Conservation (phyloP, 805 yeast species). For the Torulaspora delbrueckii region DNA sequence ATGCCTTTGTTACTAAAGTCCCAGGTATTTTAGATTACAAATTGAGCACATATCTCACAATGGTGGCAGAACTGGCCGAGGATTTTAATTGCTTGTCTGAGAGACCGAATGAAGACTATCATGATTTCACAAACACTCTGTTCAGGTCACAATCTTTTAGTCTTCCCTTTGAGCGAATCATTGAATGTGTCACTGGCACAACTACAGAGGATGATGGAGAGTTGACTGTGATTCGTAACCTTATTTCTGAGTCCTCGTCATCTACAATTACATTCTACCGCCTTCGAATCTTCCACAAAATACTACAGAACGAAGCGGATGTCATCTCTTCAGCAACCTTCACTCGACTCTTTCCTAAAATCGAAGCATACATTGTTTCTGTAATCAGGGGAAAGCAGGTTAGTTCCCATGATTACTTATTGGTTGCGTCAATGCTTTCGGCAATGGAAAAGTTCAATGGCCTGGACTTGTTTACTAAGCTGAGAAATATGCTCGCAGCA, state of each 20-base stretch:
- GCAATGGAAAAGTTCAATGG: conserved; percentile 36
- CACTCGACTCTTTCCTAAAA: conserved; percentile 20
- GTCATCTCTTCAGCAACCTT: conserved; percentile 24
- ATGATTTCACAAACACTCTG: conserved; percentile 18
- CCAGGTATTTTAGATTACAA: conserved; percentile 14
- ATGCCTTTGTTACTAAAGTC: conserved; percentile 12
- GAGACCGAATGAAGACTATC: conserved; percentile 18
- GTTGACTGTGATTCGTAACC: neutral
- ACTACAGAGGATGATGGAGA: neutral
- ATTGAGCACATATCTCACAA: conserved; percentile 27
- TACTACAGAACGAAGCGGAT: conserved; percentile 35
- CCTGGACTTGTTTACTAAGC: conserved; percentile 42
- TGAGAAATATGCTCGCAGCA: conserved; percentile 58
- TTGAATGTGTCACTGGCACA: conserved; percentile 4
- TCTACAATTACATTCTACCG: conserved; percentile 30
- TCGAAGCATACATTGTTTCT: conserved; percentile 35
- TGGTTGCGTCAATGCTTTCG: conserved; percentile 36
- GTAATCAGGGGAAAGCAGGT: conserved; percentile 32
- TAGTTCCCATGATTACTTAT: conserved; percentile 28
- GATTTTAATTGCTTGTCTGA: conserved; percentile 38
- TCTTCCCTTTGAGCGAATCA: conserved; percentile 11
- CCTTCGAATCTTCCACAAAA: conserved; percentile 33
- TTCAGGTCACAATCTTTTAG: conserved; percentile 14
- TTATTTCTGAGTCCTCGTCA: neutral
- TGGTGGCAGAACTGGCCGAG: conserved; percentile 36